Percentiles rank a stretch among this genome's conserved stretches.
These are phyloP conservation scores for Talaromyces islandicus DNA, from an alignment of 2,329 filamentous ascomycete genomes.

Conservation along the genomic window DNA sequence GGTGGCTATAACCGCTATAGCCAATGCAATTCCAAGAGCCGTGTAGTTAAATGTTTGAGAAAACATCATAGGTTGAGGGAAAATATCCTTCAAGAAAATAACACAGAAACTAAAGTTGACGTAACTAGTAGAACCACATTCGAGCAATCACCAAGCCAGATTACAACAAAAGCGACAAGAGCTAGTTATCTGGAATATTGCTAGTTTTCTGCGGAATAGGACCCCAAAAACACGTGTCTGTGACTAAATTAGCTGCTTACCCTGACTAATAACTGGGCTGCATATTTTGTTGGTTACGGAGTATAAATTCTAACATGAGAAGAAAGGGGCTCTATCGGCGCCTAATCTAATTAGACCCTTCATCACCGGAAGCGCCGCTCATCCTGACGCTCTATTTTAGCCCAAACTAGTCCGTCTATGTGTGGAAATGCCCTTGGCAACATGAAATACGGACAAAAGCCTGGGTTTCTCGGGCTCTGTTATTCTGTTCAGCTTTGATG, in stretches of 20 bases:
- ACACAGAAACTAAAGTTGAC: background rate
- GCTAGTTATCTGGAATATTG: background rate
- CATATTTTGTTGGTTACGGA: background rate
- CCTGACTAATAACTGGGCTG: background rate
- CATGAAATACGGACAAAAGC: background rate
- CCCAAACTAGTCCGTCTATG: background rate
- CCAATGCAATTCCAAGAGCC: background rate
- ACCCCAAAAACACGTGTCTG: background rate
- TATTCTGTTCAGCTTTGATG: background rate
- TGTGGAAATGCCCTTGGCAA: background rate
- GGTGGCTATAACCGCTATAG: background rate
- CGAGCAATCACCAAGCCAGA: background rate
- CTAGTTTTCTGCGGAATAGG: background rate
- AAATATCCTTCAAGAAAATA: background rate
- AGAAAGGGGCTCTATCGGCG: background rate
- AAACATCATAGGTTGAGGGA: background rate
- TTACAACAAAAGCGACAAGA: background rate
- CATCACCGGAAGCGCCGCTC: background rate
- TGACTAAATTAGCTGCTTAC: background rate
- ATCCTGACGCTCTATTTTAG: background rate
- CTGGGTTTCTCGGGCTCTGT: background rate
- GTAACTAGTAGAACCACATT: background rate
- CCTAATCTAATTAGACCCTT: background rate
- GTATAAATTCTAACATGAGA: background rate
- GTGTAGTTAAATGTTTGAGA: background rate